Percentiles rank a stretch among this genome's conserved stretches.
Evolutionary conservation across 2,329 filamentous ascomycete species (phyloP).

Genomic region (Lecanoromycetidae sp.): DNA sequence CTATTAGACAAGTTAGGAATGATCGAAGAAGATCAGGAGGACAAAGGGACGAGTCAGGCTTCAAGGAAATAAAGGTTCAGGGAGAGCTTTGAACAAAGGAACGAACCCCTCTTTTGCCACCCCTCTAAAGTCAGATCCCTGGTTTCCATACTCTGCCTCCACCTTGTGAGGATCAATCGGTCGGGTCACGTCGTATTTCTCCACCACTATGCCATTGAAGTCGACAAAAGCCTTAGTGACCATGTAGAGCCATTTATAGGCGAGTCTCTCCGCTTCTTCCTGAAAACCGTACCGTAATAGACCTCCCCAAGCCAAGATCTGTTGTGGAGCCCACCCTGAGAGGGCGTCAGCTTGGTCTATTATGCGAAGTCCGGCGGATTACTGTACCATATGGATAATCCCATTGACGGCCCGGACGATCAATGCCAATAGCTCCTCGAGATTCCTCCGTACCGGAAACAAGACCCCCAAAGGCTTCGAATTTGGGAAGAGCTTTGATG

Average conservation of each 20-base stretch:
- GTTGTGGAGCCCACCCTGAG: conserved; percentile 59
- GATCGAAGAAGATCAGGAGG: too few relatives aligned
- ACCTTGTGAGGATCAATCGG: conserved; percentile 85
- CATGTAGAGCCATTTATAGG: conserved; percentile 97
- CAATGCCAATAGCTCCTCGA: conserved; percentile 63
- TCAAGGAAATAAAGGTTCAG: too few relatives aligned
- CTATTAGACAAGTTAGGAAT: conserved; percentile 37
- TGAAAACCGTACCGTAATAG: conserved; percentile 86
- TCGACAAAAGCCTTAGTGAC: conserved; percentile 97
- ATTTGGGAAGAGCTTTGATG: conserved; percentile 65
- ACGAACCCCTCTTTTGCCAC: conserved; percentile 95
- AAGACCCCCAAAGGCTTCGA: conserved; percentile 78
- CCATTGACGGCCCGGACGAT: conserved; percentile 92
- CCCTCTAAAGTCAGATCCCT: conserved; percentile 89
- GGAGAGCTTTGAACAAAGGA: too few relatives aligned
- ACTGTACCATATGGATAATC: conserved; percentile 77
- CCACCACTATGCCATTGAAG: conserved; percentile 94
- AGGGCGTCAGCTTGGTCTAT: not conserved
- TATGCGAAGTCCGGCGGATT: not conserved
- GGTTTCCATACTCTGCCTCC: conserved; percentile 95
- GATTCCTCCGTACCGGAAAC: conserved; percentile 84
- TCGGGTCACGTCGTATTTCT: conserved; percentile 95
- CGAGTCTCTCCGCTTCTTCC: conserved; percentile 75
- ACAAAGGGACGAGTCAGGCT: too few relatives aligned
- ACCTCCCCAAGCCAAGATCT: conserved; percentile 95